These are phyloP conservation scores for Phialophora expanda DNA, from an alignment of 2,329 filamentous ascomycete genomes.

Conservation along the genomic window DNA sequence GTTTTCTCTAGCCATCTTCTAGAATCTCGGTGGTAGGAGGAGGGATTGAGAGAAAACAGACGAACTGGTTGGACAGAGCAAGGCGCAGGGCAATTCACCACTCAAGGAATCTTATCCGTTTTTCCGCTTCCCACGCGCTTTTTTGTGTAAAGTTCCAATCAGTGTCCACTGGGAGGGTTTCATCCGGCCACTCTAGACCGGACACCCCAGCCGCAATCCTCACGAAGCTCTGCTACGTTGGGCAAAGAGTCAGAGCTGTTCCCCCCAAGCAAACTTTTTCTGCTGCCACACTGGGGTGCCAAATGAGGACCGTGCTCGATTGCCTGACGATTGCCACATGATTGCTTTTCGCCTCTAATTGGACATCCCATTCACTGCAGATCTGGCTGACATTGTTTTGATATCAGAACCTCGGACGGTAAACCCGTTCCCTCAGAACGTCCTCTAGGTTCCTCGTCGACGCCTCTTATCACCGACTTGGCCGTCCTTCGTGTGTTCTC, in stretches of 20 bases:
- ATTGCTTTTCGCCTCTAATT: constrained; percentile 7
- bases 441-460: not conserved
- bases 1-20: no score
- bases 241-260: not conserved
- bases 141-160: no score
- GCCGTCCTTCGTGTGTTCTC: not conserved
- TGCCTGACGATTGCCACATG: constrained; percentile 12
- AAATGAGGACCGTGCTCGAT: not conserved
- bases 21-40: no score
- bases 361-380: not conserved
- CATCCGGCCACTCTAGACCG: not conserved
- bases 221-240: not conserved
- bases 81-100: not conserved
- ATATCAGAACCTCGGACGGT: constrained; percentile 3
- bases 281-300: not conserved
- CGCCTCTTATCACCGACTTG: not conserved
- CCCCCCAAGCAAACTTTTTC: not conserved
- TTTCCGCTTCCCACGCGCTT: not conserved
- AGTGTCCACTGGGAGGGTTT: not conserved
- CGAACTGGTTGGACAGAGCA: not conserved
- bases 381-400: constrained; percentile 12
- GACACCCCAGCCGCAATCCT: not conserved
- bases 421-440: not conserved
- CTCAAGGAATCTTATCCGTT: not conserved
- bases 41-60: no score